Percentiles rank a stretch among this genome's conserved stretches.
Evolutionary conservation across 768 basidiomycete genomes (phyloP).

Genomic region (Udeniomyces megalosporus): DNA sequence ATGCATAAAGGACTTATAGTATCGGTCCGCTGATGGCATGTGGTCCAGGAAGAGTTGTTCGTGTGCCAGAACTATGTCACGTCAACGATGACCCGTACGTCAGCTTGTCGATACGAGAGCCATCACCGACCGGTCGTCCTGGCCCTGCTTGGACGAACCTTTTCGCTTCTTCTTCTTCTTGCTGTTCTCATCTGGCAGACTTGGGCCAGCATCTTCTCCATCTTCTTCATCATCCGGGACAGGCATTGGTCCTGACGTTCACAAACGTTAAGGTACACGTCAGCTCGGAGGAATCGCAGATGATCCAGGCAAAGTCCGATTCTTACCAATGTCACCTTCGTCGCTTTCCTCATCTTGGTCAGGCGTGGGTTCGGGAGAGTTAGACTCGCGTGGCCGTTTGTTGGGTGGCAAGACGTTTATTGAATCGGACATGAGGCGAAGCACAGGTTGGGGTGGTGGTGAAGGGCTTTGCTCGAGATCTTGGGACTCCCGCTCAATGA

Average conservation of each 20-base stretch:
- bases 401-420: not conserved
- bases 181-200: not conserved
- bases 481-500: no score
- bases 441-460: not conserved
- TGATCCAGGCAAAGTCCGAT: not conserved
- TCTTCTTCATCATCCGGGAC: slow-evolving; percentile 3
- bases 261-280: no score
- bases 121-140: not conserved
- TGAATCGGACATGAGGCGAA: not conserved
- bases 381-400: not conserved
- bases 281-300: no score
- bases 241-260: slow-evolving; percentile 12
- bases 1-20: slow-evolving; percentile 98
- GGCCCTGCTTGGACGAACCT: not conserved
- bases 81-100: no score
- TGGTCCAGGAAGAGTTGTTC: slow-evolving; percentile 85
- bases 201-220: slow-evolving; percentile 2
- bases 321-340: slow-evolving; percentile 7
- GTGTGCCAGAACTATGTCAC: slow-evolving; percentile 61
- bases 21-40: slow-evolving; percentile 78
- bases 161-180: slow-evolving; percentile 7
- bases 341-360: not conserved
- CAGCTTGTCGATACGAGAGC: not conserved
- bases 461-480: no score
- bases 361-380: not conserved